Base-by-base conservation (phyloP, 371 early-diverging fungal genomes). In the Syncephalis plumigaleata region DNA sequence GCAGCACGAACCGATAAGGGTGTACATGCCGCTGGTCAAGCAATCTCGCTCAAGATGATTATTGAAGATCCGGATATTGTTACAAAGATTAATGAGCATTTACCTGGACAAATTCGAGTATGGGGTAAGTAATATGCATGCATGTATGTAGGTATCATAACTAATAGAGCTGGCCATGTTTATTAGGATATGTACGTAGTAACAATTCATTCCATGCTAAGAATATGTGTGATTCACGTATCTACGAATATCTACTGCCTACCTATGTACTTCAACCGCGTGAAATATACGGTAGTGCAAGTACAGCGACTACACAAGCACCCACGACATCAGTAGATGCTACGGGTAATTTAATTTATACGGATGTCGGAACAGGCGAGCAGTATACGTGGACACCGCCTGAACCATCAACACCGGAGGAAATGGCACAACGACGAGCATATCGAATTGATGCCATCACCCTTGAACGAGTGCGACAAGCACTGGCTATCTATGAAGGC, bases 1-100 rank as follows among this genome's bases (percentile, higher is more conserved):
- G 81, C 92, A 2, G 98, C 96, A 2, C 71, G 99, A 22, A 99
- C 99, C 0, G 99, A 99, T 61, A 98, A 98, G 66, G 99, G 99
- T 11, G 99, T 99, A 0, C 97, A 96, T 60, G 99, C 99, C 21
- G 90, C 88, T 22, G 91, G 97, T 25, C 90, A 96, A 50, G 79
- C 99, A 1, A 78, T 94, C 20, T 82, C 90, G 1, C 56, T 86
- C 27, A 98, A 98, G 67, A 64, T 94, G 78, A 75, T 84, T 46
- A 61, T 77, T 17, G 81, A 80, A 38, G 75, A 82, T 45, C 65
- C 68, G 1, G 65, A 75, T 16, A 64, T 89, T 20, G 67, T 93
- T 11, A 55, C 67, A n/a, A 77, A 73, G 55, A 64, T 90, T 57
- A 94, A 91, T 64, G 54, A 53, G 23, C 42, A 64, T 13, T 62